Evolutionary conservation across 1,284 basidiomycete species (phyloP), one percentile per base, ranked within the genome.

Genomic region (Cryptococcus hybrid): DNA sequence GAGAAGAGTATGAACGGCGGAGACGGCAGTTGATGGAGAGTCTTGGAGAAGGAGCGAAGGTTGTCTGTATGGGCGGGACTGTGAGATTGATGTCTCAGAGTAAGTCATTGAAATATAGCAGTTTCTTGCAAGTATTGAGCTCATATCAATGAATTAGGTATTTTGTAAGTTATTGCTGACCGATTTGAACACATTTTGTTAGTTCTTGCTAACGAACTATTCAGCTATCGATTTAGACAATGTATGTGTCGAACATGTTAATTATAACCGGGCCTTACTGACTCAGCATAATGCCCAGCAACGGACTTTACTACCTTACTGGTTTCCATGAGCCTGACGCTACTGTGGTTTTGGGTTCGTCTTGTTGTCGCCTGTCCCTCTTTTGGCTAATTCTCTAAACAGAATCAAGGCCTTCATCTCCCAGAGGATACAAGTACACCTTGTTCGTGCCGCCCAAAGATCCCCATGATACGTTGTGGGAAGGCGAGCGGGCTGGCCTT

Each of bases 261-360:
- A 24, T 44, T 9, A 49, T 24, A 13, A 24, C 37, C 12, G 18
- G 51, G 9, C 37, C 47, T 48, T 13, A 55, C 30, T 30, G 30
- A 30, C 30, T 30, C 30, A 30, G 3, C 30, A 43, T 24, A 18
- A 40, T 42, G 3, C 7, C 0, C 59, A 78, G 85, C 86, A 1
- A 94, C 92, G 46, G 88, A 95, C 77, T 92, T 74, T 90, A 87
- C 87, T 97, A 97, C 73, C 81, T 97, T 9, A 94, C 94, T 0
- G 95, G 96, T 5, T 96, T 96, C 70, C 86, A 93, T 60, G 95
- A 98, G 75, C 90, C 93, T 0, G 89, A 96, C 60, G 85, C 93
- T 11, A 92, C 90, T 0, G 80, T 97, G 34, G 82, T 98, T 38
- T 80, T 96, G 42, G 86, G 90, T 89, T 62, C 54, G 83, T 70